Conservation (phyloP, 1,284 basidiomycete species). For the Meira miltonrushii region DNA sequence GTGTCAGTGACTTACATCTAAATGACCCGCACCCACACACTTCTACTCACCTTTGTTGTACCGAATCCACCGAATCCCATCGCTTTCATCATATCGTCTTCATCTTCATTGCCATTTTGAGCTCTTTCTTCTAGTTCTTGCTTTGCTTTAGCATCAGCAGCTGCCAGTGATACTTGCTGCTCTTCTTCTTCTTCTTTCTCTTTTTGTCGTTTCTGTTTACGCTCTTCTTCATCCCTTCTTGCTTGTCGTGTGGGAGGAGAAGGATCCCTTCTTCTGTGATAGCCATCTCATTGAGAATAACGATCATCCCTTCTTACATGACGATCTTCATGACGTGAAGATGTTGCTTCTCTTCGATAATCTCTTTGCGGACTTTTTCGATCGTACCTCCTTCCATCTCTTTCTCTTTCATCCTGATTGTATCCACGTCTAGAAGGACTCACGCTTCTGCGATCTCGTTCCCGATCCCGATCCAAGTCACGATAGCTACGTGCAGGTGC, state of each 20-base stretch:
- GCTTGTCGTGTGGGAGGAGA: not conserved
- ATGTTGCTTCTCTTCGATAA: not conserved
- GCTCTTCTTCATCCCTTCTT: constrained; percentile 3
- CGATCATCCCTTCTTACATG: not conserved
- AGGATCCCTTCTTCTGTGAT: not conserved
- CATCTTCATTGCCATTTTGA: constrained; percentile 6
- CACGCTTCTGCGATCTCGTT: not conserved
- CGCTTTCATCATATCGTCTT: constrained; percentile 16
- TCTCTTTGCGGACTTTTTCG: not conserved
- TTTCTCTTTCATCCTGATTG: not conserved
- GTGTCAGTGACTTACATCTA: not conserved
- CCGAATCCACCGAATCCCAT: constrained; percentile 19
- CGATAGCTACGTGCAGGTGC: not conserved
- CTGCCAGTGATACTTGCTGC: not conserved
- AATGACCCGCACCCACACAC: not conserved
- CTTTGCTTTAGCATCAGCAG: not conserved
- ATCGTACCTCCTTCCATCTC: constrained; percentile 6
- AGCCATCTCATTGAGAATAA: not conserved
- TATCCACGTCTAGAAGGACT: constrained; percentile 1
- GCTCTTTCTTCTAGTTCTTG: constrained; percentile 7
- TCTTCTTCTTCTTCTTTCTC: constrained; percentile 4
- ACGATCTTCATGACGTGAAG: not conserved
- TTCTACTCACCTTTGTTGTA: constrained; percentile 15
- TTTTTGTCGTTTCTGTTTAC: not conserved
- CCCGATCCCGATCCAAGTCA: not conserved